Evolutionary conservation across 495 filamentous ascomycete species (phyloP).

Genomic region (Neurospora terricola): DNA sequence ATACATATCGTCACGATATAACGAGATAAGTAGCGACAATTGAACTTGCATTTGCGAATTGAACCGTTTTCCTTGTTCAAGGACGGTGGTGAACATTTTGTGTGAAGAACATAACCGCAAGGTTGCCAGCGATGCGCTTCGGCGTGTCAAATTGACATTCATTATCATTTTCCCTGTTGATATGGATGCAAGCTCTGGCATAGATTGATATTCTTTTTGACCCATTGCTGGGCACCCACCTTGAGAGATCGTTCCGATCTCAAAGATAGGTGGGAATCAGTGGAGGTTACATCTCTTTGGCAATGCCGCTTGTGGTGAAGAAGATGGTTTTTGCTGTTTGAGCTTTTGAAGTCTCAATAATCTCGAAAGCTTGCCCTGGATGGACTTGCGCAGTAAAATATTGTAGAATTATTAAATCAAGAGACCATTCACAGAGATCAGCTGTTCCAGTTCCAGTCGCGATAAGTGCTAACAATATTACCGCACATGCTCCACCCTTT

Average conservation of each 20-base stretch:
- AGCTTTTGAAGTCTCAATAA: no score
- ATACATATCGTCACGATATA: neutral
- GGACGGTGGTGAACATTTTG: neutral
- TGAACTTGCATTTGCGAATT: neutral
- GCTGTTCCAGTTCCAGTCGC: neutral
- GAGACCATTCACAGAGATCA: neutral
- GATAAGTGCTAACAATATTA: neutral
- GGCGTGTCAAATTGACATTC: neutral
- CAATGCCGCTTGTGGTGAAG: neutral
- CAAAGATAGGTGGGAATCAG: neutral
- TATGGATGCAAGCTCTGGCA: neutral
- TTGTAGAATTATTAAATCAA: neutral
- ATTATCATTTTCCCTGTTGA: neutral
- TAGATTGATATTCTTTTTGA: neutral
- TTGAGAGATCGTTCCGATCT: neutral
- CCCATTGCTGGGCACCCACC: neutral
- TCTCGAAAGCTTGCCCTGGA: no score
- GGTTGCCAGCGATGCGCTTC: neutral
- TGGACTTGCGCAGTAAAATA: neutral
- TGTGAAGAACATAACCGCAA: neutral
- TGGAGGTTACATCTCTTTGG: neutral
- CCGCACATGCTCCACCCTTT: neutral
- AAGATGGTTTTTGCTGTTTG: no score
- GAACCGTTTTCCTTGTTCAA: neutral
- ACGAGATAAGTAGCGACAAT: neutral